Conservation (phyloP, 2,329 filamentous ascomycete species). For the Xylaria sp. region DNA sequence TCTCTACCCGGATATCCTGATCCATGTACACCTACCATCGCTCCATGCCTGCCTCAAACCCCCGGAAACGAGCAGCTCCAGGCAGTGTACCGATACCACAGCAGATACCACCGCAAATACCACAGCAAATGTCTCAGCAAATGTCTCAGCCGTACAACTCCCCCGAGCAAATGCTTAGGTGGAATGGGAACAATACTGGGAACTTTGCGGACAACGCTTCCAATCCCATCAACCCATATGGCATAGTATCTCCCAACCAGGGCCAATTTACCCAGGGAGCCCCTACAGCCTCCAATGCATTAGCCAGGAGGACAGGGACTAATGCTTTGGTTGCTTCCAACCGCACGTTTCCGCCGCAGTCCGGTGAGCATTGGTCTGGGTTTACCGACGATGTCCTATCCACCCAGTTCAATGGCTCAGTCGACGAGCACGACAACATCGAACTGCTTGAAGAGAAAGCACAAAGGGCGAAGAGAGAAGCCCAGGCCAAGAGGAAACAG, state of each 20-base stretch:
- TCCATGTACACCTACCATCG: constrained; percentile 48
- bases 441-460: constrained; percentile 84
- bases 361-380: constrained; percentile 51
- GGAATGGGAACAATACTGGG: constrained; percentile 58
- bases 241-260: constrained; percentile 49
- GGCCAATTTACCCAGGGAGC: constrained; percentile 48
- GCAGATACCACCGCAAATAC: constrained; percentile 51
- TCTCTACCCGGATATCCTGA: constrained; percentile 28
- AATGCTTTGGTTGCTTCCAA: constrained; percentile 58
- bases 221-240: constrained; percentile 51
- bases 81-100: constrained; percentile 50
- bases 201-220: constrained; percentile 50
- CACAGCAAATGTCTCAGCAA: constrained; percentile 50
- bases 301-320: constrained; percentile 65
- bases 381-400: constrained; percentile 59
- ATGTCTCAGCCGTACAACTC: constrained; percentile 52
- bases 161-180: constrained; percentile 64
- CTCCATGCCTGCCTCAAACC: constrained; percentile 50
- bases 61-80: constrained; percentile 51
- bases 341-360: constrained; percentile 47
- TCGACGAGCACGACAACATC: constrained; percentile 74
- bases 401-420: constrained; percentile 50
- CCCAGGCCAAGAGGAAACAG: constrained; percentile 89
- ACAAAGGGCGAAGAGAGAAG: constrained; percentile 84
- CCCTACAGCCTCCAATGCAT: constrained; percentile 58